Base-by-base conservation (phyloP, 2,329 filamentous ascomycete species). In the Trichoderma arundinaceum region DNA sequence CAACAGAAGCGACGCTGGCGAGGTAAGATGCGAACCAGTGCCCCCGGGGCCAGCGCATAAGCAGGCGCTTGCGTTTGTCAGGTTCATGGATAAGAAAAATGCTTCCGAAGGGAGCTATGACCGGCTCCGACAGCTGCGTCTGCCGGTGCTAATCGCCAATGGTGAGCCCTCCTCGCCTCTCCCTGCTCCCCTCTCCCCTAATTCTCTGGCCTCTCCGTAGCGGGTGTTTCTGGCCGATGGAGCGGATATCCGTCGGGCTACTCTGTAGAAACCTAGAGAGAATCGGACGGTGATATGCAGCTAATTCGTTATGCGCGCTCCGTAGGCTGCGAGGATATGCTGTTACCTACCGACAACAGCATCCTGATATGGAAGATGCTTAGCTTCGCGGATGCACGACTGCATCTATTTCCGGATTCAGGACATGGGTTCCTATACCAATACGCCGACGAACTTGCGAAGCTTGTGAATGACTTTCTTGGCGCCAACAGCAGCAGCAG, bases 81-180 rank as follows among this genome's bases (percentile, higher is more conserved):
- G 73, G 48, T 79, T 78, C 57, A 77, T 74, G 72, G 75, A 78
- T 53, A 73, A 71, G 1, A 75, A 74, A 12, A 68, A 73, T 52
- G 74, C 75, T 2, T 60, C 66, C 15, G 73, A 78, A 6, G 76
- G 72, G 4, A 76, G 75, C 2, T 79, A 76, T 60, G 67, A 75
- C 48, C 69, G 77, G 7, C 68, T 79, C 22, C 66, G 72, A 7
- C 72, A 76, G 70, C 71, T 80, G 35, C 67, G 68, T 35, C 69
- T 79, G 54, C 78, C 77, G 1, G 75, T 80, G 1, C 61, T 80
- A 35, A 75, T 80, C 60, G 75, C 75, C n/a, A 77, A 77, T 66
- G 78, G 77, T 78, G 70, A 71, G 76, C 69, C 69, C 49, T n/a
- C 22, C 32, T 39, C 22, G 17, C 33, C 19, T 43, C 22, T 56